Evolutionary conservation across 495 filamentous ascomycete species (phyloP).

Genomic region (Trichoderma virens): DNA sequence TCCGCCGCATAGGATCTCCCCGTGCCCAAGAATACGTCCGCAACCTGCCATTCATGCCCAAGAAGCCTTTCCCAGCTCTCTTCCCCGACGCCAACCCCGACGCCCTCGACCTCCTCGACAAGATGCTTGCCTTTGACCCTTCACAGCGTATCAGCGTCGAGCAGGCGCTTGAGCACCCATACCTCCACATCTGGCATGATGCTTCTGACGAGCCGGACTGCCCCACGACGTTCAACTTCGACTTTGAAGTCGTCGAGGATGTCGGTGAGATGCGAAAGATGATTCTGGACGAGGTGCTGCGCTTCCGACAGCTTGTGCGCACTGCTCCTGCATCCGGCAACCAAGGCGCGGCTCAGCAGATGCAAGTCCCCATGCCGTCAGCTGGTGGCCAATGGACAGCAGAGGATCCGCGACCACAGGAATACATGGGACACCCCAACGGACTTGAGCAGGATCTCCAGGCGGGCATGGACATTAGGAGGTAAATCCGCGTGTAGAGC

Average conservation of each 20-base stretch:
- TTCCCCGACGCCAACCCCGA: slow-evolving; percentile 96
- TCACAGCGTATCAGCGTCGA: slow-evolving; percentile 87
- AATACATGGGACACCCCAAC: slow-evolving; percentile 51
- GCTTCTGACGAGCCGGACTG: slow-evolving; percentile 90
- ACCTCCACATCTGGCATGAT: slow-evolving; percentile 97
- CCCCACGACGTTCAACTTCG: slow-evolving; percentile 92
- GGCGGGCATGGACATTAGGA: slow-evolving; percentile 62
- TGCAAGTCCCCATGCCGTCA: slow-evolving; percentile 63
- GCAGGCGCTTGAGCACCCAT: slow-evolving; percentile 88
- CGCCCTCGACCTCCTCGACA: slow-evolving; percentile 87
- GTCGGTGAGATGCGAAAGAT: slow-evolving; percentile 90
- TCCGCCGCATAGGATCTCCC: slow-evolving; percentile 89
- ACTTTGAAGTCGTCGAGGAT: slow-evolving; percentile 92
- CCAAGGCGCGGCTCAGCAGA: slow-evolving; percentile 17
- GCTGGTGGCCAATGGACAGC: slow-evolving; percentile 63
- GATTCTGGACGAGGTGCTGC: slow-evolving; percentile 87
- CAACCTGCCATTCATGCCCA: slow-evolving; percentile 93
- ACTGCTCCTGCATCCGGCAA: slow-evolving; percentile 42
- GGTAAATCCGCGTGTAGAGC: slow-evolving; percentile 17
- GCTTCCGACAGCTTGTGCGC: slow-evolving; percentile 71
- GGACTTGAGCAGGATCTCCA: slow-evolving; percentile 79
- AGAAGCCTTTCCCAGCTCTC: slow-evolving; percentile 76
- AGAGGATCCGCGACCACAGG: slow-evolving; percentile 84
- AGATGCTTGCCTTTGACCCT: slow-evolving; percentile 96
- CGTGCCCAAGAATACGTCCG: slow-evolving; percentile 97